phyloP scores from a whole-genome alignment of 192 early-diverging fungal genomes.

The Entomortierella parvispora region DNA sequence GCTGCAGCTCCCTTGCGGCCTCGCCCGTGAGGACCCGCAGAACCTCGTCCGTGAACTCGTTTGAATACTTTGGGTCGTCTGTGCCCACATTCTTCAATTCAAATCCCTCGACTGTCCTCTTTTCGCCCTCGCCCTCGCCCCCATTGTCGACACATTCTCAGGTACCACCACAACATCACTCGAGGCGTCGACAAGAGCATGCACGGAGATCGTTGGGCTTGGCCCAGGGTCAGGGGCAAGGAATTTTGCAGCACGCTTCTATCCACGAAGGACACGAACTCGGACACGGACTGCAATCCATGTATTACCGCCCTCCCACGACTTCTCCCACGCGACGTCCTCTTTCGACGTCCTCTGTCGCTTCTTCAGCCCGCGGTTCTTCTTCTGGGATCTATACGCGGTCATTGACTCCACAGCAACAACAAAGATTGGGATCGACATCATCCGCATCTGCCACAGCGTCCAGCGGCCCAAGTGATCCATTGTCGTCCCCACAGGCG shows the following conservation, averaged over 20 bases:
- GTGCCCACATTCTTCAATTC: not conserved
- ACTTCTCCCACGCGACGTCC: no score
- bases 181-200: not conserved
- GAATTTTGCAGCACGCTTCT: no score
- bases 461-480: no score
- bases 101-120: not conserved
- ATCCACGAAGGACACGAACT: not conserved
- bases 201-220: no score
- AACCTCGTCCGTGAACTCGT: not conserved
- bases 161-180: not conserved
- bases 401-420: not conserved
- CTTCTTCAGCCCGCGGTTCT: no score
- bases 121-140: constrained; percentile 20
- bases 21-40: constrained; percentile 6
- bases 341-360: no score
- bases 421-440: no score
- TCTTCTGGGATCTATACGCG: no score
- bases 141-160: not conserved
- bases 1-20: not conserved
- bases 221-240: no score
- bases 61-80: not conserved
- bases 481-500: constrained; percentile 17
- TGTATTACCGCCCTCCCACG: no score
- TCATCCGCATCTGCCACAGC: no score
- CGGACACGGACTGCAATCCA: not conserved